Conservation (phyloP, 345 rosid species). For the Eucalyptus regnans region DNA sequence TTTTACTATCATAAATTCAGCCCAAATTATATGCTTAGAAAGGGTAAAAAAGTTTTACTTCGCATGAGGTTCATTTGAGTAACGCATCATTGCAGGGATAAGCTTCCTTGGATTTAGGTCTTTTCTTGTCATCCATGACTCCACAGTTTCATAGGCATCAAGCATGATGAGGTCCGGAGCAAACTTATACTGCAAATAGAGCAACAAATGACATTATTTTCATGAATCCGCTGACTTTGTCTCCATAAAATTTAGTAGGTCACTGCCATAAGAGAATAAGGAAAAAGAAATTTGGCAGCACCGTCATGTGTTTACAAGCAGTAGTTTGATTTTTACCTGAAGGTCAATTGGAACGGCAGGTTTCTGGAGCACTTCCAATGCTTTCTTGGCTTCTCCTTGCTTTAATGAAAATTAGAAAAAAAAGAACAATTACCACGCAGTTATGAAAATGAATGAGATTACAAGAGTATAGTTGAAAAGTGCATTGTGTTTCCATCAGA, state of each 20-base stretch:
- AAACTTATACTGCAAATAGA: slow-evolving; percentile 78
- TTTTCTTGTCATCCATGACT: slow-evolving; percentile 91
- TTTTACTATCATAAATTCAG: background rate
- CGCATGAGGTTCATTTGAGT: slow-evolving; percentile 99
- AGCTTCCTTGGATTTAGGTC: slow-evolving; percentile 85
- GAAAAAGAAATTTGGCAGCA: background rate
- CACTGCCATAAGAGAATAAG: background rate
- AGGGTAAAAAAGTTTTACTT: slow-evolving; percentile 38
- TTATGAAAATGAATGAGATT: background rate
- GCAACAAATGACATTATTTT: background rate
- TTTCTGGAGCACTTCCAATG: slow-evolving; percentile 83
- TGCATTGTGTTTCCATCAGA: background rate
- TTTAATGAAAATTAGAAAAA: slow-evolving; percentile 11
- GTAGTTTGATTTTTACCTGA: slow-evolving; percentile 44
- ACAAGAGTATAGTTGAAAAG: background rate
- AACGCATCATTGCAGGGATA: slow-evolving; percentile 99
- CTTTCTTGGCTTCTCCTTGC: slow-evolving; percentile 98
- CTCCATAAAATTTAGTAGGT: background rate
- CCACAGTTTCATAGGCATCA: slow-evolving; percentile 98
- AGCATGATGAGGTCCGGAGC: slow-evolving; percentile 92
- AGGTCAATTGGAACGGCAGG: slow-evolving; percentile 80
- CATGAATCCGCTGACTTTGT: background rate
- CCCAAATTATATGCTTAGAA: background rate
- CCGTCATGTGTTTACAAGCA: background rate
- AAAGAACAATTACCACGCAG: background rate